Conservation (phyloP, 768 basidiomycete species). For the Xerocomellus intermedius region DNA sequence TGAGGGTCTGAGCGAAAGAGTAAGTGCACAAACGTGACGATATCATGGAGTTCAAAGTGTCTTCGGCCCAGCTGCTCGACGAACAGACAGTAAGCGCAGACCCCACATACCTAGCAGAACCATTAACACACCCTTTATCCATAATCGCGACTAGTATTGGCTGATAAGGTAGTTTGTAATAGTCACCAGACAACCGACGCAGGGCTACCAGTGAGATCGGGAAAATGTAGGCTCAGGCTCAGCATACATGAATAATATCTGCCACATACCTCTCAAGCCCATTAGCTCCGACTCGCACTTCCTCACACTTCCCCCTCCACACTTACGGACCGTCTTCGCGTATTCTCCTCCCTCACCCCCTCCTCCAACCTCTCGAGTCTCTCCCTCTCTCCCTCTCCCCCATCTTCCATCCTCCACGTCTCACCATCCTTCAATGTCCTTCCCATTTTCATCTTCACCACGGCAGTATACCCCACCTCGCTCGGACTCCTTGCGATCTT, state of each 20-base stretch:
- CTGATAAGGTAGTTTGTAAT: neutral
- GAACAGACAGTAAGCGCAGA: no score
- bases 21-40: no score
- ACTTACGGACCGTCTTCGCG: conserved; percentile 7
- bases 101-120: no score
- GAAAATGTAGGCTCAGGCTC: neutral
- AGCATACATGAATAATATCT: neutral
- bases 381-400: conserved; percentile 25
- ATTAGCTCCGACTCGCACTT: neutral
- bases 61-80: no score
- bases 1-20: no score
- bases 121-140: no score
- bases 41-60: neutral
- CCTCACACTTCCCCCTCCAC: neutral
- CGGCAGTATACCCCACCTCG: conserved; percentile 71
- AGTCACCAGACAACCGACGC: neutral
- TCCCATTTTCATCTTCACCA: conserved; percentile 56
- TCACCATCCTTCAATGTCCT: conserved; percentile 42
- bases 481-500: conserved; percentile 49
- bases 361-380: conserved; percentile 28
- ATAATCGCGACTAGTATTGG: no score
- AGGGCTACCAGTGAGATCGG: neutral
- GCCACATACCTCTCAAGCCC: conserved; percentile 3
- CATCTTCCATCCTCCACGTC: conserved; percentile 36
- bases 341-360: conserved; percentile 33